Percentiles rank a stretch among this genome's conserved stretches.
These are phyloP conservation scores for Kazachstania kunashirensis DNA, from an alignment of 805 yeast species.

Conservation along the genomic window DNA sequence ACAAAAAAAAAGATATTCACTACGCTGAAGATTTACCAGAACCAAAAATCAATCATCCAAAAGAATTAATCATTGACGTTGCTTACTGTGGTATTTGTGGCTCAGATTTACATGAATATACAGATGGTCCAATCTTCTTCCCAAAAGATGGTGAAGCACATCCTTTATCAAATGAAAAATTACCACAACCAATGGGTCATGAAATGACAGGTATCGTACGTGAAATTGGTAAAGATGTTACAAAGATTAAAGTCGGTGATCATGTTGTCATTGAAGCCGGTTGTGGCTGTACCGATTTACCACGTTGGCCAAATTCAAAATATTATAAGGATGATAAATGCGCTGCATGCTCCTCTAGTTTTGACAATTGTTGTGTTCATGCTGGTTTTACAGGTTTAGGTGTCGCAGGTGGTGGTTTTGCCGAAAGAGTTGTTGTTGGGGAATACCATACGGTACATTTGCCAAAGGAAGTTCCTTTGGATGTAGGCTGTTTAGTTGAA, in stretches of 20 bases:
- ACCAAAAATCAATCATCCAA: constrained; percentile 29
- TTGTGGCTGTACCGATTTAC: constrained; percentile 42
- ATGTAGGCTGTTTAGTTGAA: constrained; percentile 48
- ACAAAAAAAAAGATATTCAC: constrained; percentile 37
- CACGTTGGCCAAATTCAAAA: constrained; percentile 31
- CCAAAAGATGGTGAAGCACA: constrained; percentile 31
- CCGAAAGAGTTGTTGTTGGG: constrained; percentile 39
- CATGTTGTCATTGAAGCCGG: constrained; percentile 56
- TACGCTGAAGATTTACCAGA: constrained; percentile 30
- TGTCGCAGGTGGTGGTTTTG: constrained; percentile 46
- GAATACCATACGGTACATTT: constrained; percentile 33
- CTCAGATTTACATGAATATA: constrained; percentile 47
- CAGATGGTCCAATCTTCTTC: constrained; percentile 51
- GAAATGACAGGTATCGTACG: constrained; percentile 40
- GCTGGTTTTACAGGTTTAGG: constrained; percentile 48
- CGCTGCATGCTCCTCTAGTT: constrained; percentile 38
- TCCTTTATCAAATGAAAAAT: constrained; percentile 31
- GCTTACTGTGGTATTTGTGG: constrained; percentile 54
- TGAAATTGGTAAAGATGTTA: constrained; percentile 39
- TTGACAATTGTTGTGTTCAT: constrained; percentile 43
- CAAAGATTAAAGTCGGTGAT: constrained; percentile 41
- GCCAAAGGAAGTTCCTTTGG: constrained; percentile 37
- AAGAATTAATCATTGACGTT: constrained; percentile 36
- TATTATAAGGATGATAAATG: constrained; percentile 9
- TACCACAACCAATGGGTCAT: constrained; percentile 45